Evolutionary conservation across 2,329 filamentous ascomycete species (phyloP).

Genomic region (Xylariaceae sp.): DNA sequence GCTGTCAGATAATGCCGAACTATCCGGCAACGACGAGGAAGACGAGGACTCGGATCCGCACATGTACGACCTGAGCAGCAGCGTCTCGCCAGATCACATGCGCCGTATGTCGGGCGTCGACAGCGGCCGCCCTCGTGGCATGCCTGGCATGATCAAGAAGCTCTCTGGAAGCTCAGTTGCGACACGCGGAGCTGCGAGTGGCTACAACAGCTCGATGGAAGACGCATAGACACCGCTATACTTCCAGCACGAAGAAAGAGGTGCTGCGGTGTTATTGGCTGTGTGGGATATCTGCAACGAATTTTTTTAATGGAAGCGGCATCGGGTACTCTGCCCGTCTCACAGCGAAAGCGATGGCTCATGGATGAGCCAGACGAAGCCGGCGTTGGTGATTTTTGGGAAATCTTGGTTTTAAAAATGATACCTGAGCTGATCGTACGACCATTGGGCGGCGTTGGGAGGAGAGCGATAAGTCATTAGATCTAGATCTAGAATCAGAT

Average conservation of each 20-base stretch:
- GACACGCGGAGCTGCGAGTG: conserved; percentile 64
- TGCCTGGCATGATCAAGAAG: conserved; percentile 72
- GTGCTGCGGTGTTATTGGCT: not conserved
- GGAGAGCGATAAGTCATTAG: too few species aligned
- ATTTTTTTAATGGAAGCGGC: too few species aligned
- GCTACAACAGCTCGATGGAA: conserved; percentile 70
- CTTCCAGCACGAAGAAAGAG: not conserved
- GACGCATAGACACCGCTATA: conserved; percentile 44
- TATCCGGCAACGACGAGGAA: conserved; percentile 80
- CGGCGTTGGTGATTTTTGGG: too few species aligned
- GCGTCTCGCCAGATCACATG: conserved; percentile 62
- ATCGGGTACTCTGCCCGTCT: too few species aligned
- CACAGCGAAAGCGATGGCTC: too few species aligned
- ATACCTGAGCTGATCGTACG: too few species aligned
- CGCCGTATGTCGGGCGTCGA: conserved; percentile 51
- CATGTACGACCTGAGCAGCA: conserved; percentile 66
- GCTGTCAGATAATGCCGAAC: conserved; percentile 57
- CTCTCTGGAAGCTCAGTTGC: conserved; percentile 79
- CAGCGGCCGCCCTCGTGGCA: conserved; percentile 63
- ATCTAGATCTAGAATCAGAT: too few species aligned
- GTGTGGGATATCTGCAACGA: too few species aligned
- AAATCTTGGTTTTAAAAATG: too few species aligned
- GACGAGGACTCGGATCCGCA: conserved; percentile 70
- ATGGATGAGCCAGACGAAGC: too few species aligned
- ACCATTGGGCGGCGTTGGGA: too few species aligned